Base-by-base conservation (phyloP, 176 grass and related monocot genomes). In the Eragrostis curvula region DNA sequence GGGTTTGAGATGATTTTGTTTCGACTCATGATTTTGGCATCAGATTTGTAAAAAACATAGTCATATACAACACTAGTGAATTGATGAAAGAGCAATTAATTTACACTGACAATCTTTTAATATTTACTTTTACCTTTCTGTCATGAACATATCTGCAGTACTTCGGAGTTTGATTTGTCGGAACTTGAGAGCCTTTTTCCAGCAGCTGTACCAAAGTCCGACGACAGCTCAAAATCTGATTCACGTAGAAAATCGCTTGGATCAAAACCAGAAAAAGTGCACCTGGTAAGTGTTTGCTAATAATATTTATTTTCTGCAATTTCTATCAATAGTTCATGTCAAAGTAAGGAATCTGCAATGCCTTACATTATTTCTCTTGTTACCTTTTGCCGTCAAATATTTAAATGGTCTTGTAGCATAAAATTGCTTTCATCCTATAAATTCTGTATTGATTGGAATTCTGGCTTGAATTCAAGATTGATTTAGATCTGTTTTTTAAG, bases 241-340 rank as follows among this genome's bases (percentile, higher is more conserved):
- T 81, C 87, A 23, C 86, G 96, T 59, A 88, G 93, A 79, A 98
- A 98, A 79, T 95, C 96, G 68, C 90, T 98, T 82, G 93, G 96
- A 46, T 93, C 90, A 75, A 98, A 96, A 89, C 87, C 90, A 66
- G 93, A 98, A 61, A 98, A 96, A 88, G 96, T 98, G 82, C 93
- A 98, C 79, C 86, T 98, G 50, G 96, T 98, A 93, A 93, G 83
- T 84, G 62, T 53, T 41, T 28, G 73, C n/a, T 32, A 66, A 50
- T 15, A 41, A 36, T 72, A 75, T 47, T 80, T 74, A 21, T 55
- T 24, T 42, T 57, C 28, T 23, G 30, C 50, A 68, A 18, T 68
- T 84, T 67, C 5, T n/a, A 84, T 32, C 8, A 77, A 12, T 76
- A 8, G 45, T 51, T 52, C 2, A 57, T 20, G 44, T 29, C 45